These are phyloP conservation scores for Pelargonium myrrhifolium DNA, from an alignment of 441 rosid species.

Conservation along the genomic window DNA sequence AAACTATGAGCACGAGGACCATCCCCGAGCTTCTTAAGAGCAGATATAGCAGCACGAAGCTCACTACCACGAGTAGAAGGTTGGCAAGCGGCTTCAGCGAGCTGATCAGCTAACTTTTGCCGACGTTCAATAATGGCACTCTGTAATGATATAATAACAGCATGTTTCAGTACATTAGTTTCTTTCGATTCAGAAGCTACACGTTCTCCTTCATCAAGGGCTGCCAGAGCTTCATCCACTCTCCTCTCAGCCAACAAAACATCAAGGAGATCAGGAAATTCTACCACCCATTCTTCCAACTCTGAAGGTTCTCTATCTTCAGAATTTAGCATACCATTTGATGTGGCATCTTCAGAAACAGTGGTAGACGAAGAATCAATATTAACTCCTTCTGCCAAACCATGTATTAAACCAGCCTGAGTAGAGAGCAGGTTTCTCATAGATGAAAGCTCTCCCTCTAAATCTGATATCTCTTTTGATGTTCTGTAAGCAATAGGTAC, in stretches of 20 bases:
- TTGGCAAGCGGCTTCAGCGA: slow-evolving; percentile 90
- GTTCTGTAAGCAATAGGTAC: slow-evolving; percentile 46
- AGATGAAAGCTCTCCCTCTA: slow-evolving; percentile 92
- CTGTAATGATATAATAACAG: slow-evolving; percentile 46
- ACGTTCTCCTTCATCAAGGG: slow-evolving; percentile 80
- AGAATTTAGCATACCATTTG: slow-evolving; percentile 29
- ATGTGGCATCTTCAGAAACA: slow-evolving; percentile 59
- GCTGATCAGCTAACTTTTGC: slow-evolving; percentile 91
- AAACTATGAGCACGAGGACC: slow-evolving; percentile 90
- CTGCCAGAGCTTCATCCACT: slow-evolving; percentile 86
- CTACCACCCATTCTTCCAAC: slow-evolving; percentile 71
- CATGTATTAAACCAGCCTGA: slow-evolving; percentile 87
- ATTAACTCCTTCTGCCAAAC: slow-evolving; percentile 81
- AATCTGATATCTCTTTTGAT: slow-evolving; percentile 95
- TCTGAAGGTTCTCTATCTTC: slow-evolving; percentile 66
- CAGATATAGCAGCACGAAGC: slow-evolving; percentile 83
- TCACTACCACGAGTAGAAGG: slow-evolving; percentile 86
- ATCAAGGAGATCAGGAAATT: slow-evolving; percentile 85
- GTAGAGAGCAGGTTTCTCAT: slow-evolving; percentile 88
- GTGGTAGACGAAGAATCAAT: slow-evolving; percentile 47
- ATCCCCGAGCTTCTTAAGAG: slow-evolving; percentile 94
- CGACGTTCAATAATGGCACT: slow-evolving; percentile 55
- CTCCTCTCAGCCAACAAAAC: slow-evolving; percentile 91
- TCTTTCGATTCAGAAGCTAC: slow-evolving; percentile 57
- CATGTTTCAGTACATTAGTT: slow-evolving; percentile 40